phyloP scores from a whole-genome alignment of 179 eudicot genomes.

The Beta corolliflora region DNA sequence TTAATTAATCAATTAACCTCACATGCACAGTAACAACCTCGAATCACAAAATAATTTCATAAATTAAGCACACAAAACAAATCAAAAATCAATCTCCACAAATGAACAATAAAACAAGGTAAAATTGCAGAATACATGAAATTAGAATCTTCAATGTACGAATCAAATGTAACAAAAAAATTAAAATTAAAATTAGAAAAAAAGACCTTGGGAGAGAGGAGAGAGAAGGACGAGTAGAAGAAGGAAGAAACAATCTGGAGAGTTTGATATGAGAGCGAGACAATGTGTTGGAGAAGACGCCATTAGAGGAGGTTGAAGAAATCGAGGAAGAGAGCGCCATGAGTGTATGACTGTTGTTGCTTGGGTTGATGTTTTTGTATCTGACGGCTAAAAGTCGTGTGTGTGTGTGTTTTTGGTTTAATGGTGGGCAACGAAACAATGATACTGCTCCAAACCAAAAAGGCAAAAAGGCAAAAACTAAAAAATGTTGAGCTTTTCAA shows the following conservation, averaged over 20 bases:
- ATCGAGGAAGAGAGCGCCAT: slow-evolving; percentile 40
- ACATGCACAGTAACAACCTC: background rate
- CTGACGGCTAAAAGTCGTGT: slow-evolving; percentile 4
- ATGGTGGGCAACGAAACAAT: background rate
- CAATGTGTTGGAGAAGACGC: slow-evolving; percentile 33
- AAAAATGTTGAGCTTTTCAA: no score
- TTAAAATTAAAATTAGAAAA: no score
- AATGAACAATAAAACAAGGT: background rate
- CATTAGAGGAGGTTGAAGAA: slow-evolving; percentile 18
- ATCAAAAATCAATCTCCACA: background rate
- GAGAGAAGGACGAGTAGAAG: slow-evolving; percentile 13
- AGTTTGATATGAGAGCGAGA: slow-evolving; percentile 5
- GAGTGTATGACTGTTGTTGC: background rate
- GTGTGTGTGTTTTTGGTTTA: background rate
- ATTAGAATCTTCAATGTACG: background rate
- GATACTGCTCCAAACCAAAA: background rate
- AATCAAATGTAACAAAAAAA: background rate
- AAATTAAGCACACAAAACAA: background rate
- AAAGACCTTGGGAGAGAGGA: slow-evolving; percentile 31
- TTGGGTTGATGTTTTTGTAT: background rate
- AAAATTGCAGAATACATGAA: background rate
- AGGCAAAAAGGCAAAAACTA: background rate
- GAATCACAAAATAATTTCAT: background rate
- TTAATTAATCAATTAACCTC: background rate
- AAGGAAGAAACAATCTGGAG: slow-evolving; percentile 12